Evolutionary conservation across 768 basidiomycete species (phyloP).

Genomic region (Rhodotorula diobovata): DNA sequence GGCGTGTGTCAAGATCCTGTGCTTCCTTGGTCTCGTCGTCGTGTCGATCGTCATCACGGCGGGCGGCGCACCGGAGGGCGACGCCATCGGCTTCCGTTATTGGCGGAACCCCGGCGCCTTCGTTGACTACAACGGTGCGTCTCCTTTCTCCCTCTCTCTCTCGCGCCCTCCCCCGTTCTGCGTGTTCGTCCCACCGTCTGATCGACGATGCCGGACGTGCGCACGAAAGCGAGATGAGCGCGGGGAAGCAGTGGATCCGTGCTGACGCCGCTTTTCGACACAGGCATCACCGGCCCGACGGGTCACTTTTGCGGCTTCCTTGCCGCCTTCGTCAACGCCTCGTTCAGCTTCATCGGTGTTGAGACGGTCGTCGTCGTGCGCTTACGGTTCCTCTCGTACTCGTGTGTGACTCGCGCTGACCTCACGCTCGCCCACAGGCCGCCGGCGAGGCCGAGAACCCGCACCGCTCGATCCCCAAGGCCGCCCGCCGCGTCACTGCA

Average conservation of each 20-base stretch:
- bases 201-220: too few species aligned
- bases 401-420: slow-evolving; percentile 73
- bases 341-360: slow-evolving; percentile 74
- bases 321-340: slow-evolving; percentile 55
- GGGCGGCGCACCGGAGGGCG: slow-evolving; percentile 58
- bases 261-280: neutral
- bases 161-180: too few species aligned
- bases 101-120: slow-evolving; percentile 44
- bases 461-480: slow-evolving; percentile 70
- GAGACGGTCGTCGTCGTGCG: slow-evolving; percentile 48
- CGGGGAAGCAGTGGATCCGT: too few species aligned
- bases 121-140: slow-evolving; percentile 15
- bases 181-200: too few species aligned
- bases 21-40: slow-evolving; percentile 46
- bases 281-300: slow-evolving; percentile 43
- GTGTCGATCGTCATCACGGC: slow-evolving; percentile 48
- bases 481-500: slow-evolving; percentile 70
- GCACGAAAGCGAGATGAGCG: too few species aligned
- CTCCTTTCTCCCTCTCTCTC: neutral
- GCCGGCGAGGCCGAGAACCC: slow-evolving; percentile 75
- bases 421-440: slow-evolving; percentile 65
- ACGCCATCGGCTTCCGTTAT: slow-evolving; percentile 54
- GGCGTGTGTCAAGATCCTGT: slow-evolving; percentile 42
- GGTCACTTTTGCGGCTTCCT: slow-evolving; percentile 50
- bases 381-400: slow-evolving; percentile 53